Evolutionary conservation across 345 rosid genomes (phyloP).

Genomic region (Erysimum cheiranthoides): DNA sequence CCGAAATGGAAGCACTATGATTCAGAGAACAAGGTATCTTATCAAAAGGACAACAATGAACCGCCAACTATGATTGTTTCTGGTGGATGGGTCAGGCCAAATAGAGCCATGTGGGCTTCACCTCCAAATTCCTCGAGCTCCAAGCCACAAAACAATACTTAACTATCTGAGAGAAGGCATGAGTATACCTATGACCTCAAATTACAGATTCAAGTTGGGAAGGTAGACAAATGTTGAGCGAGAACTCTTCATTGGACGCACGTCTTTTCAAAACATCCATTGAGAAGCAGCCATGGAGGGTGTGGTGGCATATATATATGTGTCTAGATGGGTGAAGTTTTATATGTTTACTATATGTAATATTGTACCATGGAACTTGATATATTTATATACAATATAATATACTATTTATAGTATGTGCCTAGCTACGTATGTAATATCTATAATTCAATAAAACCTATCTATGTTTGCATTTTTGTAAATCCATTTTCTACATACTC

Average conservation of each 20-base stretch:
- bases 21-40: background rate
- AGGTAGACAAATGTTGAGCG: background rate
- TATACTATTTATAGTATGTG: background rate
- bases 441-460: background rate
- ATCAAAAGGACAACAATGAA: constrained; percentile 20
- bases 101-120: constrained; percentile 42
- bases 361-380: background rate
- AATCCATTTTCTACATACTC: too few species aligned
- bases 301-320: background rate
- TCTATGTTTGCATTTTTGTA: too few species aligned
- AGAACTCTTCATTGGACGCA: background rate
- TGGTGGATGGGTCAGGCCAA: constrained; percentile 43
- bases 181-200: background rate
- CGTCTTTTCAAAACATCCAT: background rate
- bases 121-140: constrained; percentile 18
- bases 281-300: background rate
- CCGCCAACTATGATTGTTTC: constrained; percentile 7
- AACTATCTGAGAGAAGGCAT: background rate
- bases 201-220: background rate
- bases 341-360: background rate
- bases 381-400: background rate
- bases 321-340: background rate
- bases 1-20: constrained; percentile 26
- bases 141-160: background rate
- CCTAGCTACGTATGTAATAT: background rate